These are phyloP conservation scores for Ophiostoma ulmi DNA, from an alignment of 2,329 filamentous ascomycete species.

Conservation along the genomic window DNA sequence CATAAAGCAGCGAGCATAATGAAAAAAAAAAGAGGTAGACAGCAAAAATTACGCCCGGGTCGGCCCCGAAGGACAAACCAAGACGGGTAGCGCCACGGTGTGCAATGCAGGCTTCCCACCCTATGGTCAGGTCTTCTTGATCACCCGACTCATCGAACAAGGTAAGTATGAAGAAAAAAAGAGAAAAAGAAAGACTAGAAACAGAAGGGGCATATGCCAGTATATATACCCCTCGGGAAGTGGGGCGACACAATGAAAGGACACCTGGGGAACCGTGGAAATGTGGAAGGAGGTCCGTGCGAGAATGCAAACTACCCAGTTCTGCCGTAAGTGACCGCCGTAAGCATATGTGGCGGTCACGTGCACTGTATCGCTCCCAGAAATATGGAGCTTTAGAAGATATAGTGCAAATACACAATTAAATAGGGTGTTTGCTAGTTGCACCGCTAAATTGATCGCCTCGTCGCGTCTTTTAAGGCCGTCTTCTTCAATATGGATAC, in stretches of 20 bases:
- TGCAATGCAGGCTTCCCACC: constrained; percentile 31
- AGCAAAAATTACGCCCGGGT: constrained; percentile 31
- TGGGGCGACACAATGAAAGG: background rate
- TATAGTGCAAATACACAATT: no score
- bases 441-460: background rate
- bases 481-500: background rate
- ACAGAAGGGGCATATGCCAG: constrained; percentile 6
- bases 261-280: background rate
- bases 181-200: constrained; percentile 22
- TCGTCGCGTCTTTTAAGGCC: background rate
- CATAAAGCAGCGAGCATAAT: constrained; percentile 26
- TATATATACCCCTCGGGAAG: constrained; percentile 9
- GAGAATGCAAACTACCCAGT: constrained; percentile 18
- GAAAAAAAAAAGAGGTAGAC: constrained; percentile 26
- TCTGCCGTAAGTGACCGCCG: constrained; percentile 23
- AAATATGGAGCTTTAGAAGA: background rate
- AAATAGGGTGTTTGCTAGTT: background rate
- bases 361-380: background rate
- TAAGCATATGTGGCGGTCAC: background rate
- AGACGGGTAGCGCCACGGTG: constrained; percentile 30
- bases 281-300: constrained; percentile 24
- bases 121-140: constrained; percentile 31
- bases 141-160: constrained; percentile 31
- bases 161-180: constrained; percentile 31
- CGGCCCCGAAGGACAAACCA: constrained; percentile 31